phyloP scores from a whole-genome alignment of 75 land plant genomes.

The Cryptomeria japonica region DNA sequence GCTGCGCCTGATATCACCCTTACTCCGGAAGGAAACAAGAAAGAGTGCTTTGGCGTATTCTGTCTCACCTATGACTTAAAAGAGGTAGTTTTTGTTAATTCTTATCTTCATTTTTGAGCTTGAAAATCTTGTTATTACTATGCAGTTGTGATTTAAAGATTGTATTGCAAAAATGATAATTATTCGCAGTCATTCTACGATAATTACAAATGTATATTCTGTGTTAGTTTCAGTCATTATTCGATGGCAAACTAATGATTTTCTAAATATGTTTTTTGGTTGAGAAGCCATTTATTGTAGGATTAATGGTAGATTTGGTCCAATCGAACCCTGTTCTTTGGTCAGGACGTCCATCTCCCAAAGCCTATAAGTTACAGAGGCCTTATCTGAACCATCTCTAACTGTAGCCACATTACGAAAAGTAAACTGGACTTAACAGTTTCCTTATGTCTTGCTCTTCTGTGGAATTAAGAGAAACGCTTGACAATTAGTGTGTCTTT shows the following conservation, averaged over 20 bases:
- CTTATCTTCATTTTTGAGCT: not conserved
- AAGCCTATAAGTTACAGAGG: not conserved
- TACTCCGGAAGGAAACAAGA: constrained; percentile 21
- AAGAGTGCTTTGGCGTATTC: constrained; percentile 88
- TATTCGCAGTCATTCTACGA: not conserved
- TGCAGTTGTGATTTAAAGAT: not conserved
- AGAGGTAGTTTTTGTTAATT: constrained; percentile 39
- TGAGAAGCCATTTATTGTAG: not conserved
- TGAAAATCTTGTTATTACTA: not conserved
- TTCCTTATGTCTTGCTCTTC: not conserved
- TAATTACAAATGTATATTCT: not conserved
- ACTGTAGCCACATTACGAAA: not conserved
- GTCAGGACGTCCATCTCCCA: too few species aligned
- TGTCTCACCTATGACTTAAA: constrained; percentile 87
- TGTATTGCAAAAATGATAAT: not conserved
- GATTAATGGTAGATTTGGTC: not conserved
- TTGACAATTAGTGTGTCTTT: not conserved
- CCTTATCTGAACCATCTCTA: not conserved
- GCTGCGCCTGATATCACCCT: constrained; percentile 18
- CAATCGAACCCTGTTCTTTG: not conserved
- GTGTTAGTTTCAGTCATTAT: not conserved
- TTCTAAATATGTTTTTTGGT: not conserved
- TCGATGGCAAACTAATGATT: not conserved
- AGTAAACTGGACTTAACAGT: not conserved
- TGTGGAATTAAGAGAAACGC: not conserved